Base-by-base conservation (phyloP, 1,139 yeast genomes). In the Scheffersomyces parashehatae region DNA sequence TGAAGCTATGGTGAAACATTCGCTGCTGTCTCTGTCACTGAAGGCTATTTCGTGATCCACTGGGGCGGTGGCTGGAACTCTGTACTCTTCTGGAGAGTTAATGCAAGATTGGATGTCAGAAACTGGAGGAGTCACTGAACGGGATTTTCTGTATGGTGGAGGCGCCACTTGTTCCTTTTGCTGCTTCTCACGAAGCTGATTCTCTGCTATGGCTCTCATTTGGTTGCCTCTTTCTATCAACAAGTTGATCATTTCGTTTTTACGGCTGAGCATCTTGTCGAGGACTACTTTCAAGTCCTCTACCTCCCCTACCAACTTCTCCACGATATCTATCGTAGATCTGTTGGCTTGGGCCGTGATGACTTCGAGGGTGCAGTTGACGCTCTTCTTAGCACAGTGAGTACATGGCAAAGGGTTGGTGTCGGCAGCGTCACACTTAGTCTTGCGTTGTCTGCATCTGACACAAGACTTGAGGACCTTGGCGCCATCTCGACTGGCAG, bases 361-460 rank as follows among this genome's bases (percentile, higher is more conserved):
- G 16, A 65, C 51, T 46, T 59, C 88, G 41, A 82, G 66, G 36
- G 74, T 73, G 54, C 89, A 83, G 35, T 65, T 61, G 13, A 75
- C 54, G 24, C 77, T 77, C 46, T 75, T 73, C 56, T 77, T 79
- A 11, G 67, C 51, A 58, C 89, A 83, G 28, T 79, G 75, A 3
- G 83, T 60, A 55, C 89, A 83, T 0, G 86, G 79, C 28, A 62
- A 56, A 2, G 88, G 88, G 36, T 70, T 63, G 20, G 79, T 74
- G 15, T 57, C 54, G 7, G 62, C 53, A 10, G 85, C 85, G 55
- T 83, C 84, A 61, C 88, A 83, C 52, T 75, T 79, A 20, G 83
- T 82, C 59, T 83, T 83, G 53, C 82, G 85, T 53, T 77, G 78
- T 37, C 88, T 70, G 59, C 89, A 83, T 36, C 85, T 64, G 4